Base-by-base conservation (phyloP, 2,329 filamentous ascomycete genomes). In the Fusarium sterilihyphosum region DNA sequence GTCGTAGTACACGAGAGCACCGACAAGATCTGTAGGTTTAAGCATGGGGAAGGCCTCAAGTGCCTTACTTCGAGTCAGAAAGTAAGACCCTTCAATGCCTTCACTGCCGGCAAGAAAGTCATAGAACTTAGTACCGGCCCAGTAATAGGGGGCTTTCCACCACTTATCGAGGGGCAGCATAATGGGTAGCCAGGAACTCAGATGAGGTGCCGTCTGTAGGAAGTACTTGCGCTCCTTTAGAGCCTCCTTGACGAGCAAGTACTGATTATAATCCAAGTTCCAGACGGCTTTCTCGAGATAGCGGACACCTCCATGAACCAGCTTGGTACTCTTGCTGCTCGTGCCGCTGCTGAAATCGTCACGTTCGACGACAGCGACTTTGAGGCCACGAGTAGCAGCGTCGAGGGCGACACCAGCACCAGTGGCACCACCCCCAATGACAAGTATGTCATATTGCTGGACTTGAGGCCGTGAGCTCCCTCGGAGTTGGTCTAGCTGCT, bases 11-110 rank as follows among this genome's bases (percentile, higher is more conserved):
- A 97, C 94, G 78, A 97, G 85, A 66, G 94, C 94, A 70, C 94
- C 94, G 50, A 95, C 89, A 20, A 97, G 86, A 74, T 92, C 91
- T 47, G 93, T 91, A 80, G 91, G 92, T 84, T 94, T 95, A 74
- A 97, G 84, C 94, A 97, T 96, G 13, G 94, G 94, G 80, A 97
- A 97, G 6, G 93, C 93, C 81, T 96, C 94, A 72, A 97, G 86
- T 14, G 94, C 94, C 84, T 96, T 96, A 82, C 92, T 95, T 82
- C 92, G 92, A 31, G 94, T 95, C 79, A 97, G 85, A 81, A 97
- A 97, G 84, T 97, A 97, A 11, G 93, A 96, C 78, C 90, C 94
- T 83, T 97, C 94, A 78, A 97, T 95, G 63, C 94, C 94, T 82
- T 97, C 94, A 46, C 92, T 92, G 20, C 94, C 94, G 77, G 94